Evolutionary conservation across 345 rosid genomes (phyloP).

Genomic region (Syzygium oleosum): DNA sequence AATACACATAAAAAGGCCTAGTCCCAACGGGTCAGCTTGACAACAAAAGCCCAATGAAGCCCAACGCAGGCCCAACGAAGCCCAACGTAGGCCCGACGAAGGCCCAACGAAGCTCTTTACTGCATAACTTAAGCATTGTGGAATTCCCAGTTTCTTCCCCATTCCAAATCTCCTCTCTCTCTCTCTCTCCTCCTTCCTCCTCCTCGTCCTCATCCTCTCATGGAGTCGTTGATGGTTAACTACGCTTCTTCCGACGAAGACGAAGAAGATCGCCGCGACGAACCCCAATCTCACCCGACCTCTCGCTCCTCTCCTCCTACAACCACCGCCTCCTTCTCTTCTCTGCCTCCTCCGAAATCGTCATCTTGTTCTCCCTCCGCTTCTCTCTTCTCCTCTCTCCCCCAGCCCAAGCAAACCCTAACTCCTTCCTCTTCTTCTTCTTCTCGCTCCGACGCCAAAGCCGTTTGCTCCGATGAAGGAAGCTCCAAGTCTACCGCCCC

Average conservation of each 20-base stretch:
- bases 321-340: constrained; percentile 3
- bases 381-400: constrained; percentile 38
- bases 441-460: background rate
- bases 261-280: constrained; percentile 19
- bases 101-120: background rate
- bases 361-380: constrained; percentile 6
- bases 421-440: background rate
- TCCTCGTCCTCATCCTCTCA: constrained; percentile 3
- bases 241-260: constrained; percentile 90
- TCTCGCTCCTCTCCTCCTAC: background rate
- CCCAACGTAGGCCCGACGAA: too few relatives aligned
- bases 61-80: background rate
- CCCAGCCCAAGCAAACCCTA: constrained; percentile 30
- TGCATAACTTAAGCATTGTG: background rate
- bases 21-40: background rate
- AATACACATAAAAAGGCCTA: background rate
- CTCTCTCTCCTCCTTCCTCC: background rate
- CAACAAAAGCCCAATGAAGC: background rate
- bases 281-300: constrained; percentile 1
- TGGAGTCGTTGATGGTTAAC: constrained; percentile 77
- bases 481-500: background rate
- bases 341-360: constrained; percentile 15
- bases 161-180: too few relatives aligned
- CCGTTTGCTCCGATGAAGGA: background rate
- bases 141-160: background rate